Conservation (phyloP, 768 basidiomycete species). For the Lentinula guzmanii region DNA sequence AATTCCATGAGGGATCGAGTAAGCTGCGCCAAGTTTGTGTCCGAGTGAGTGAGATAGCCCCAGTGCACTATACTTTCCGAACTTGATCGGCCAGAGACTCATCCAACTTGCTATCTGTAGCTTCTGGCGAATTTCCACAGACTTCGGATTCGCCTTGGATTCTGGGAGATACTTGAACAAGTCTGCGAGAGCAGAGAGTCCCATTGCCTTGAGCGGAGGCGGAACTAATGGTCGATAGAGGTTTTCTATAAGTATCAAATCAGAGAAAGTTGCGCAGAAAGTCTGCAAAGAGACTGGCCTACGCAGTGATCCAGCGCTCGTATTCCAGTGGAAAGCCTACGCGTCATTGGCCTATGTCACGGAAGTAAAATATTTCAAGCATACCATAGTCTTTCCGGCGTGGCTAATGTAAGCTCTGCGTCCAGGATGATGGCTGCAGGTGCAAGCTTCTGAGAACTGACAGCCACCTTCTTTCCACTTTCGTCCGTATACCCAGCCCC, state of each 20-base stretch:
- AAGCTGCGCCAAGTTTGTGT: conserved; percentile 66
- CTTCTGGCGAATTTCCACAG: conserved; percentile 58
- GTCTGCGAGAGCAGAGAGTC: conserved; percentile 61
- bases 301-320: conserved; percentile 77
- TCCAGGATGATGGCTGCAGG: conserved; percentile 76
- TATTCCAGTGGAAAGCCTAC: conserved; percentile 74
- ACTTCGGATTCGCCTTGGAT: conserved; percentile 52
- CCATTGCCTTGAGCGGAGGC: conserved; percentile 56
- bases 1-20: conserved; percentile 76
- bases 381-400: conserved; percentile 73
- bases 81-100: conserved; percentile 65
- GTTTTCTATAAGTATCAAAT: conserved; percentile 35
- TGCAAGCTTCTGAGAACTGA: conserved; percentile 50
- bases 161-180: conserved; percentile 69
- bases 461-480: conserved; percentile 55
- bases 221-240: conserved; percentile 54
- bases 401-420: conserved; percentile 64
- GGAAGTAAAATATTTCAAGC: conserved; percentile 7
- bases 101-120: conserved; percentile 76
- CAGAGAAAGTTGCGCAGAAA: not conserved
- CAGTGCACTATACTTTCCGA: conserved; percentile 56
- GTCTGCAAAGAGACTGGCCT: conserved; percentile 31
- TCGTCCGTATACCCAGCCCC: conserved; percentile 72
- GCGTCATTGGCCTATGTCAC: conserved; percentile 10
- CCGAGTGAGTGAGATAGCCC: conserved; percentile 75